Evolutionary conservation across 2,329 filamentous ascomycete genomes (phyloP), one percentile per base, ranked within the genome.

Genomic region (Colletotrichum liriopes): DNA sequence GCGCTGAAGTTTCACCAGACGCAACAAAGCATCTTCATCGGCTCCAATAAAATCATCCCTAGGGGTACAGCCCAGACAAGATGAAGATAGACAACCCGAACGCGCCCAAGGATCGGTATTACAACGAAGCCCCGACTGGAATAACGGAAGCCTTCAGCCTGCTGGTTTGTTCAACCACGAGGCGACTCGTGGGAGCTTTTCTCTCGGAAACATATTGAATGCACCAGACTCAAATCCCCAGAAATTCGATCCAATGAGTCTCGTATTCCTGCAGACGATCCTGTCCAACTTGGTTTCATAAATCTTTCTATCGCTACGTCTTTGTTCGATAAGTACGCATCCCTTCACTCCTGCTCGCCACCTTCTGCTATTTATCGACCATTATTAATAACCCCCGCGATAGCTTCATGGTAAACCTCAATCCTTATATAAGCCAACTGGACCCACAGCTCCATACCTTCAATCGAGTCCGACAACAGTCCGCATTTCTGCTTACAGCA

Each of bases 351-450:
- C n/a, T 7, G 6, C 2, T 51, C 7, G n/a, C 8, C 35, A 16
- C 23, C 23, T 41, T 49, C 18, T 20, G 3, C 2, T 49, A 5
- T 9, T 20, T 6, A 7, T 2, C 1, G 14, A 41, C 1, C n/a
- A 1, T 11, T 4, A 7, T 5, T 14, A 41, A 18, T 59, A 32
- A 59, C 29, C 6, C 16, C 29, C 1, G 16, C 5, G 3, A 41
- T 43, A 82, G 82, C 26, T 84, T 84, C 68, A 81, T 84, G 68
- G 74, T 75, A 35, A 80, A 79, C 60, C 76, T 83, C 32, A 84
- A 84, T 60, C 81, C 82, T 1, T 84, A 82, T n/a, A 81, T 84
- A 29, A 79, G 79, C 71, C 82, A 84, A 63, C 76, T 84, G 14
- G 83, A 84, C 60, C 81, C 80, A 3, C 68, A 63, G 1, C 66